Percentiles rank a stretch among this genome's conserved stretches.
Evolutionary conservation across 2,329 filamentous ascomycete species (phyloP).

Genomic region (Fusarium sp.): DNA sequence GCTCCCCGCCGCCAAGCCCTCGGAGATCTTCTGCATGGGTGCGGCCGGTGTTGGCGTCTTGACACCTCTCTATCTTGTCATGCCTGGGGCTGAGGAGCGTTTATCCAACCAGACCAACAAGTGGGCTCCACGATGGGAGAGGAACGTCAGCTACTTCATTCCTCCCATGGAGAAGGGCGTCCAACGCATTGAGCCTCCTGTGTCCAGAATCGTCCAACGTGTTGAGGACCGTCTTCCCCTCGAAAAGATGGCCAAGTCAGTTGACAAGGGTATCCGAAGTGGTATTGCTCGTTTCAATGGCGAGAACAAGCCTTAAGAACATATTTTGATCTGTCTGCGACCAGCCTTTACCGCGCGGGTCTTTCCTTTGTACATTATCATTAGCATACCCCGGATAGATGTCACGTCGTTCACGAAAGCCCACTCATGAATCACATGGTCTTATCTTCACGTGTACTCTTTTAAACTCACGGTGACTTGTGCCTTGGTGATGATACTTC

Average conservation of each 20-base stretch:
- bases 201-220: slow-evolving; percentile 57
- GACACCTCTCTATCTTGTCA: slow-evolving; percentile 66
- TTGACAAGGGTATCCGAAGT: slow-evolving; percentile 60
- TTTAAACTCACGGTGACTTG: background rate
- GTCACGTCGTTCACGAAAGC: slow-evolving; percentile 9
- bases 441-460: background rate
- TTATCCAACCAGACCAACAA: slow-evolving; percentile 64
- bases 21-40: slow-evolving; percentile 64
- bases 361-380: slow-evolving; percentile 34
- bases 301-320: slow-evolving; percentile 39
- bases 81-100: slow-evolving; percentile 66
- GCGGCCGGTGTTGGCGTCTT: slow-evolving; percentile 64
- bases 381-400: slow-evolving; percentile 36
- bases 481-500: background rate
- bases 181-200: slow-evolving; percentile 60
- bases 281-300: slow-evolving; percentile 55
- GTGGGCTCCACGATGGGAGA: slow-evolving; percentile 70
- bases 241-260: slow-evolving; percentile 60
- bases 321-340: background rate
- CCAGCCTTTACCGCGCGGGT: background rate
- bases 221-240: slow-evolving; percentile 61
- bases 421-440: slow-evolving; percentile 26
- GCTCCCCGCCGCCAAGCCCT: slow-evolving; percentile 60
- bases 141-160: slow-evolving; percentile 64
- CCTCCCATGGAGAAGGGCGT: slow-evolving; percentile 59